Conservation (phyloP, 768 basidiomycete species). For the Cubamyces lactineus region DNA sequence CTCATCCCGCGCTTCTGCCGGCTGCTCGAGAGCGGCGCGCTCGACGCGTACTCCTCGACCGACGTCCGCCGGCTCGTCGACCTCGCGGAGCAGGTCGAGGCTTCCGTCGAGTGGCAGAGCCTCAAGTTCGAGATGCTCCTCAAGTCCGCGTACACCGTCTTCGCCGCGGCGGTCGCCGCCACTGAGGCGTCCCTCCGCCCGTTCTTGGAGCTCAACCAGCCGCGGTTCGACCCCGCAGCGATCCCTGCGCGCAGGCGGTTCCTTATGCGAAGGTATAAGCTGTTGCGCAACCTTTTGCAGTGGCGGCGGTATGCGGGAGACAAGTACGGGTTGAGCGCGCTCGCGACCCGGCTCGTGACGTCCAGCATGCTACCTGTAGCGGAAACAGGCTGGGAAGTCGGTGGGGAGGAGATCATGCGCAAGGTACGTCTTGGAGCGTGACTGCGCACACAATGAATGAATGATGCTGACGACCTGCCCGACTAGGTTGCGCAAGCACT, state of each 20-base stretch:
- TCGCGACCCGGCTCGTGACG: conserved; percentile 60
- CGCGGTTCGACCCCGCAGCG: conserved; percentile 75
- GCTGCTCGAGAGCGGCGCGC: conserved; percentile 74
- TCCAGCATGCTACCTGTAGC: conserved; percentile 67
- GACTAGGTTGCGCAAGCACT: conserved; percentile 19
- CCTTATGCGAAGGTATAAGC: conserved; percentile 66
- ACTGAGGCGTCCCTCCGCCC: conserved; percentile 53
- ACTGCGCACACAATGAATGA: too few relatives aligned
- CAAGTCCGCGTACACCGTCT: conserved; percentile 53
- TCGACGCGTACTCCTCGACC: conserved; percentile 78
- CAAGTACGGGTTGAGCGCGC: conserved; percentile 54
- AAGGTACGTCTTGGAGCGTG: conserved; percentile 49
- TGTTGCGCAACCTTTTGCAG: conserved; percentile 69
- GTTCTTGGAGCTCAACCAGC: conserved; percentile 46
- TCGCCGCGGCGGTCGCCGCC: conserved; percentile 58
- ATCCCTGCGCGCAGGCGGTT: conserved; percentile 73
- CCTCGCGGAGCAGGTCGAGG: conserved; percentile 79
- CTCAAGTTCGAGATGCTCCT: conserved; percentile 67
- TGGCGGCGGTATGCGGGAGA: conserved; percentile 79
- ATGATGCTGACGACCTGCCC: too few relatives aligned
- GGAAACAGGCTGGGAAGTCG: conserved; percentile 84
- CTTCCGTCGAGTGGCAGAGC: conserved; percentile 65
- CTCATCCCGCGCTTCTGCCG: conserved; percentile 76
- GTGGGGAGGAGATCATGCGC: conserved; percentile 66
- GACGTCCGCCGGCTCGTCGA: conserved; percentile 69